Evolutionary conservation across 2,329 filamentous ascomycete species (phyloP).

Genomic region (Fusarium ambrosium): DNA sequence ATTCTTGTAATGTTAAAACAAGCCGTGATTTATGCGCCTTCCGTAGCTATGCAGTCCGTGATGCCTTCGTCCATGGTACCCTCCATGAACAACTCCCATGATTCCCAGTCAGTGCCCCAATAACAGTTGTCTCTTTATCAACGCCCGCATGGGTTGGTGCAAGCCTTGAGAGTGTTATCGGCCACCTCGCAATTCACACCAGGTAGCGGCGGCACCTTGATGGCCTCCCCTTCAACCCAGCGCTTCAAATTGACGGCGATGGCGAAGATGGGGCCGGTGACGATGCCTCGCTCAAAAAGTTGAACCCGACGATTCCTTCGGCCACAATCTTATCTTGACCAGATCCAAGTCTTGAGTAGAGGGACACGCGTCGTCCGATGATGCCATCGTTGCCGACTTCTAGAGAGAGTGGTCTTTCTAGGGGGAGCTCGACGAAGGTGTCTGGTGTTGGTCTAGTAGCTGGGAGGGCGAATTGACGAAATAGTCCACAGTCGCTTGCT

Average conservation of each 20-base stretch:
- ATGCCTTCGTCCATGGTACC: neutral
- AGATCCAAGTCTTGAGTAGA: slow-evolving; percentile 48
- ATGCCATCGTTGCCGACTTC: slow-evolving; percentile 62
- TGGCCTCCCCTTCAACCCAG: slow-evolving; percentile 10
- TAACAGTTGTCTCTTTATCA: slow-evolving; percentile 4
- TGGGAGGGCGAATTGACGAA: slow-evolving; percentile 55
- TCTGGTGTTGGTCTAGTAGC: slow-evolving; percentile 15
- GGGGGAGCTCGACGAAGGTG: slow-evolving; percentile 51
- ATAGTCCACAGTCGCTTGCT: slow-evolving; percentile 58
- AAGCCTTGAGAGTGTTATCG: neutral
- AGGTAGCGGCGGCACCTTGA: slow-evolving; percentile 29
- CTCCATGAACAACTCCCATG: neutral
- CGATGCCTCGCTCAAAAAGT: slow-evolving; percentile 48
- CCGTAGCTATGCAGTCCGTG: neutral
- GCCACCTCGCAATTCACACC: neutral
- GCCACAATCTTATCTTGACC: slow-evolving; percentile 54
- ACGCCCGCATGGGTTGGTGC: neutral
- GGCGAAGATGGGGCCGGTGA: slow-evolving; percentile 26
- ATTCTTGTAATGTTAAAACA: neutral
- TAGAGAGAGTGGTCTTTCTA: slow-evolving; percentile 57
- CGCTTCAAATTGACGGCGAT: slow-evolving; percentile 17
- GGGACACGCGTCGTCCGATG: slow-evolving; percentile 62
- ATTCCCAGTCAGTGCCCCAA: neutral
- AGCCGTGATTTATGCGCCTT: neutral
- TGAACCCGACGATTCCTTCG: slow-evolving; percentile 66